These are phyloP conservation scores for Globisporangium megalacanthum DNA, from an alignment of 352 stramenopile species.

Conservation along the genomic window DNA sequence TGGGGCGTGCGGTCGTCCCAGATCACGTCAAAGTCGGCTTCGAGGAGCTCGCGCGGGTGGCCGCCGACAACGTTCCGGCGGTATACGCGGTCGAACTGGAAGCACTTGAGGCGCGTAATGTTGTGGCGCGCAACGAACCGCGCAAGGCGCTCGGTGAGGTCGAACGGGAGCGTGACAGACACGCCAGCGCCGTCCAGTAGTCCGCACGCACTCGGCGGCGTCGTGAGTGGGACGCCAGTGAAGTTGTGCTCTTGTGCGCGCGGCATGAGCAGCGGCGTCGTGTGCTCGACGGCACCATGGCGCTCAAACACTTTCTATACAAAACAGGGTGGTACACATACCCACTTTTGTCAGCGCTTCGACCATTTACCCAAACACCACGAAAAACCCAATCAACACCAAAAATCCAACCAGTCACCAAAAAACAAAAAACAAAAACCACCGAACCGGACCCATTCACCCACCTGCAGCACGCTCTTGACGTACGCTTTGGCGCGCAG, in stretches of 20 bases:
- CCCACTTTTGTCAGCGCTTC: too few relatives aligned
- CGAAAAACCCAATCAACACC: background rate
- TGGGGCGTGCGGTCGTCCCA: constrained; percentile 68
- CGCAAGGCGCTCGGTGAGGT: constrained; percentile 77
- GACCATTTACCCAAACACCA: too few relatives aligned
- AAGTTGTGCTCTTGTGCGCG: constrained; percentile 56
- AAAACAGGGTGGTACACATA: too few relatives aligned
- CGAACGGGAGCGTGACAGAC: constrained; percentile 78
- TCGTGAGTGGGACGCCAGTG: constrained; percentile 52
- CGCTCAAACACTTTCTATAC: constrained; percentile 77
- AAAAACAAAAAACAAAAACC: background rate
- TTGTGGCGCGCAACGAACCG: constrained; percentile 80
- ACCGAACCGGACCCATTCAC: background rate
- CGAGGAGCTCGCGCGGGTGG: constrained; percentile 77
- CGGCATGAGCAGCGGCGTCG: constrained; percentile 77
- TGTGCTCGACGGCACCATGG: constrained; percentile 73
- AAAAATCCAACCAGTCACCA: background rate
- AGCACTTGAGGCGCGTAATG: constrained; percentile 76
- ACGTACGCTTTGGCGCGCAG: constrained; percentile 64
- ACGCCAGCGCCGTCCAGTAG: constrained; percentile 75
- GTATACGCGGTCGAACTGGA: constrained; percentile 83
- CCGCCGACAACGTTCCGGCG: constrained; percentile 62
- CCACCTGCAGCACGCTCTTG: constrained; percentile 56
- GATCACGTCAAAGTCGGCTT: constrained; percentile 83
- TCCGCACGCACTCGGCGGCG: constrained; percentile 49